phyloP scores from a whole-genome alignment of 2,329 filamentous ascomycete species.

The Aaosphaeria arxii region DNA sequence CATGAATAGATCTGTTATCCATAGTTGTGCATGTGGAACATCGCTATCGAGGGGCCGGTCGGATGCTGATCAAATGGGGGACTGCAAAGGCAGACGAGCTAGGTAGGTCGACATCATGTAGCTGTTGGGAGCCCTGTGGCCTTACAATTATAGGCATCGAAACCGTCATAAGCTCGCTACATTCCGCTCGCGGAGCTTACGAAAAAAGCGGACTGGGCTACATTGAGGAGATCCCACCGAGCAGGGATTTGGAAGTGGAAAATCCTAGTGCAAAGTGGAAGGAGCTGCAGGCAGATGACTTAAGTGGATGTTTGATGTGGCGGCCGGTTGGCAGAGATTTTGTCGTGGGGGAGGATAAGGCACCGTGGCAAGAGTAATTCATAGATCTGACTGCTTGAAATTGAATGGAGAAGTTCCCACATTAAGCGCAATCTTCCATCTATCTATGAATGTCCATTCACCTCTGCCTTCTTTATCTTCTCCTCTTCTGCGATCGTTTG shows the following conservation, averaged over 20 bases:
- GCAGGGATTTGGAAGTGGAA: slow-evolving; percentile 8
- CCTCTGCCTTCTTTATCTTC: neutral
- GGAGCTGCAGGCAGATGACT: slow-evolving; percentile 14
- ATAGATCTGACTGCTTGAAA: too few species aligned
- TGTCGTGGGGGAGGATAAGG: slow-evolving; percentile 13
- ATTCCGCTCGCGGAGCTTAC: slow-evolving; percentile 15
- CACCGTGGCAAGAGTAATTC: slow-evolving; percentile 9
- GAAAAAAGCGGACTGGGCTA: slow-evolving; percentile 15
- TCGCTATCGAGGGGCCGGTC: slow-evolving; percentile 32
- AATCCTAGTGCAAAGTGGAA: slow-evolving; percentile 18
- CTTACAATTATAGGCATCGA: slow-evolving; percentile 10
- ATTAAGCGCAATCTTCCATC: too few species aligned
- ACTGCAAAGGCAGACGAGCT: slow-evolving; percentile 34
- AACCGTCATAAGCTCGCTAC: slow-evolving; percentile 14
- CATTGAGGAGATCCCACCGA: slow-evolving; percentile 16
- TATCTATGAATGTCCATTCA: too few species aligned
- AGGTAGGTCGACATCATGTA: too few species aligned
- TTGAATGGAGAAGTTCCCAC: too few species aligned
- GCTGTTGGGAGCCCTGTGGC: too few species aligned
- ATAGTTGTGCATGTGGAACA: slow-evolving; percentile 21
- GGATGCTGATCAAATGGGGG: slow-evolving; percentile 38
- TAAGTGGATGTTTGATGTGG: slow-evolving; percentile 22
- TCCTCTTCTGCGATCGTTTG: slow-evolving; percentile 6
- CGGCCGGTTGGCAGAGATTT: slow-evolving; percentile 17
- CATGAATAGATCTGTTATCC: slow-evolving; percentile 11